A percentile compares a stretch with the other conserved stretches of the same genome.
Conservation (phyloP, 2,329 filamentous ascomycete genomes). For the Lasiodiplodia citricola region DNA sequence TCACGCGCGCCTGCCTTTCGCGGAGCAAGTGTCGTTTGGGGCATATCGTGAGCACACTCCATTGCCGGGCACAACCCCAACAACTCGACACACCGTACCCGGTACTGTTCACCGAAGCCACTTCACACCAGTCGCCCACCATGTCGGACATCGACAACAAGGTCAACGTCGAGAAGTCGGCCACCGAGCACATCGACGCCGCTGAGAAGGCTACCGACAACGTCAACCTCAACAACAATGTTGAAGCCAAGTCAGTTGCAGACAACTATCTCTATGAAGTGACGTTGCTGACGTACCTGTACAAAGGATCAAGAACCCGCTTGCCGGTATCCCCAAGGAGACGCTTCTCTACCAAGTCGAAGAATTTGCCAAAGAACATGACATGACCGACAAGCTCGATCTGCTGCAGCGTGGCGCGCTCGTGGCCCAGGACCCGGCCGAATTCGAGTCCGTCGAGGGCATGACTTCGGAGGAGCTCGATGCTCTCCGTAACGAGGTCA, state of each 20-base stretch:
- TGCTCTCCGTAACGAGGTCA: constrained; percentile 64
- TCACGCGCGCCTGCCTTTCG: constrained; percentile 3
- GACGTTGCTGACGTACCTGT: not conserved
- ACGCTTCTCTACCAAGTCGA: constrained; percentile 62
- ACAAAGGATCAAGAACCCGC: constrained; percentile 60
- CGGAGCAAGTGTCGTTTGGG: not conserved
- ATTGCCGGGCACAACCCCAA: not conserved
- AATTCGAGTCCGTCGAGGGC: constrained; percentile 66
- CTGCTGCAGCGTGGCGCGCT: constrained; percentile 73
- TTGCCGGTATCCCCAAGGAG: constrained; percentile 59
- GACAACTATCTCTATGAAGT: not conserved
- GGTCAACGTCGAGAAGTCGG: constrained; percentile 16
- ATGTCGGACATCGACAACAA: constrained; percentile 19
- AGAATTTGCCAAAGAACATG: constrained; percentile 65
- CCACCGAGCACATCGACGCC: constrained; percentile 12
- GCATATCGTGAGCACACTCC: not conserved
- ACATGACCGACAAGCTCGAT: constrained; percentile 62
- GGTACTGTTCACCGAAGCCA: not conserved
- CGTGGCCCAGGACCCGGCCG: constrained; percentile 71
- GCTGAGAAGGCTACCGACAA: constrained; percentile 17
- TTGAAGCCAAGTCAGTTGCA: constrained; percentile 24
- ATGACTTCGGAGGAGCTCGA: constrained; percentile 66
- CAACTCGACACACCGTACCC: not conserved
- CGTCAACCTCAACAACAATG: constrained; percentile 28
- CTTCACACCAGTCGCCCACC: not conserved